These are phyloP conservation scores for Adansonia gregorii DNA, from an alignment of 441 rosid species.

Conservation along the genomic window DNA sequence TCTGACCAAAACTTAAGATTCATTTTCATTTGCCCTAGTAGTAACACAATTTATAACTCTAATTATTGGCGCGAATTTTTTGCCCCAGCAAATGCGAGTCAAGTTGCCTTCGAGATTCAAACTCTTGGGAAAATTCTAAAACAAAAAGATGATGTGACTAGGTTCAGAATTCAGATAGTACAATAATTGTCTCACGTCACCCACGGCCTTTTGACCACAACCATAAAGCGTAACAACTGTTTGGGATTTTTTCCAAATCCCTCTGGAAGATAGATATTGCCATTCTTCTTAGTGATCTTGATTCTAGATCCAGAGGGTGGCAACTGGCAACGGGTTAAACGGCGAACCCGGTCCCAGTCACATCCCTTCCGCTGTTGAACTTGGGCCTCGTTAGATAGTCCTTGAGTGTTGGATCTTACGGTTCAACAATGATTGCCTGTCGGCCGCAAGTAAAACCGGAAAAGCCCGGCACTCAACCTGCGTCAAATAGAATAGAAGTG, in stretches of 20 bases:
- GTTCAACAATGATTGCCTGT: not conserved
- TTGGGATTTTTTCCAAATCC: not conserved
- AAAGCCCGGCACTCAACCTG: not conserved
- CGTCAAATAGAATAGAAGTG: not conserved
- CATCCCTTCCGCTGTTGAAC: not conserved
- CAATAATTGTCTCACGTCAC: not conserved
- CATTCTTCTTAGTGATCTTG: not conserved
- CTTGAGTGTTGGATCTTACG: not conserved
- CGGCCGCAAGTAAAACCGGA: not conserved
- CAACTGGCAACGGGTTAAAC: no score
- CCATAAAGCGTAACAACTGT: not conserved
- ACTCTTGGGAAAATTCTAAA: no score
- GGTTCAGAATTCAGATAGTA: not conserved
- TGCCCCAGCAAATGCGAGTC: no score
- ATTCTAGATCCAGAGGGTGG: no score
- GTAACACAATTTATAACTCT: no score
- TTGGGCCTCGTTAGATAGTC: not conserved
- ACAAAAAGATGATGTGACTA: not conserved
- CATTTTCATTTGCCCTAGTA: no score
- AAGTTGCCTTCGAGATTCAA: not conserved
- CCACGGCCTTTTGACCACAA: no score
- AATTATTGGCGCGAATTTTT: no score
- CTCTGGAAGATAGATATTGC: no score
- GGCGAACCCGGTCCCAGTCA: no score
- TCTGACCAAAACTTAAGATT: no score